Base-by-base conservation (phyloP, 345 rosid species). In the Iberis pinnata region DNA sequence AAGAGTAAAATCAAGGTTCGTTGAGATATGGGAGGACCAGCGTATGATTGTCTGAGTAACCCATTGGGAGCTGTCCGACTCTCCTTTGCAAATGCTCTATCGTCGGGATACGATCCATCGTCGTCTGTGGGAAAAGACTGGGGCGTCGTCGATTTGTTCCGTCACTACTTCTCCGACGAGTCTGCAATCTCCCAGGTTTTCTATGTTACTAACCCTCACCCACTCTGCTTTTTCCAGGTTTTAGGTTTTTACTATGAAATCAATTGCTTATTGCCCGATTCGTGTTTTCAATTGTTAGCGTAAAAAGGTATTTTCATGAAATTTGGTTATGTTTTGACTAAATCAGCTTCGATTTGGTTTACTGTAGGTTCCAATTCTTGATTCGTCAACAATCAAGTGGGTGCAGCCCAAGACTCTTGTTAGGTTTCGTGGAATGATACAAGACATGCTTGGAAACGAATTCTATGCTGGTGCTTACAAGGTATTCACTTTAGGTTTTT, bases 401-500 rank as follows among this genome's bases (percentile, higher is more conserved):
- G 19, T 92, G 50, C 84, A 77, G 60, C 84, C 89, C 15, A 72
- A 83, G 16, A 80, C 76, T 14, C 82, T 92, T 3, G 93, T 92
- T 8, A 69, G 98, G 39, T 92, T 80, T 46, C 80, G 89, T 8
- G 96, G 96, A 60, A 88, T 92, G 98, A 71, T 92, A 41, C 98
- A 92, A 49, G 98, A 92, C 63, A 88, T 92, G 96, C 61, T 88
- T 77, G 96, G 96, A 41, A 88, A 88, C 77, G 98, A 88, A 61
- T 80, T 92, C 51, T 92, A 92, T 53, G 93, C 76, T 10, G 98
- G 98, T 69, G 89, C 89, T 66, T 78, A 66, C 49, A 87, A 79
- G 87, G 97, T 86, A 26, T 49, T 16, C 44, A 49, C 31, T 49
- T 9, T 0, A 22, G 25, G 10, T 8, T 27, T 42, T 43, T 57